Evolutionary conservation across 345 rosid species (phyloP).

Genomic region (Rhodamnia rubescens): DNA sequence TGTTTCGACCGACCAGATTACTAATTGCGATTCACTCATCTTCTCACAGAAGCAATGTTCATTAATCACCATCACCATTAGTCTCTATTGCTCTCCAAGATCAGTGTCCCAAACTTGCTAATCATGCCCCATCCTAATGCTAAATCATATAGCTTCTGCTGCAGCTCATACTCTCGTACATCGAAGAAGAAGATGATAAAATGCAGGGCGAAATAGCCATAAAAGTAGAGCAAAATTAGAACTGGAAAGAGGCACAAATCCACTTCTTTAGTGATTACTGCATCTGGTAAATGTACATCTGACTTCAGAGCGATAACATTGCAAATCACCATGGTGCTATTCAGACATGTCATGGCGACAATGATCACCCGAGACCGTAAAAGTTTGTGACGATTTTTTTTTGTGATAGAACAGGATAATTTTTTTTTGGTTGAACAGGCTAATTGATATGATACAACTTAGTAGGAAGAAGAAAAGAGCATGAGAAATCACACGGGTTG

Average conservation of each 20-base stretch:
- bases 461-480: neutral
- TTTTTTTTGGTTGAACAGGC: too few species aligned
- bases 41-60: neutral
- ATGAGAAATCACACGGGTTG: neutral
- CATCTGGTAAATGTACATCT: neutral
- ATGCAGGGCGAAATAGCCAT: neutral
- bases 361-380: neutral
- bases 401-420: neutral
- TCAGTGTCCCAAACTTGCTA: neutral
- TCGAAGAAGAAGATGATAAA: neutral
- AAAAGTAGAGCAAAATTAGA: neutral
- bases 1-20: neutral
- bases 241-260: neutral
- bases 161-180: neutral
- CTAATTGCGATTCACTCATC: neutral
- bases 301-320: neutral
- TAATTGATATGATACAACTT: neutral
- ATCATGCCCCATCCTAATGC: neutral
- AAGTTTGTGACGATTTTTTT: neutral
- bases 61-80: neutral
- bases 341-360: neutral
- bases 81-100: neutral
- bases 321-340: neutral
- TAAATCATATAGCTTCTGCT: neutral
- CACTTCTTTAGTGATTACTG: neutral